Evolutionary conservation across 441 rosid genomes (phyloP).

Genomic region (Corymbia citriodora): DNA sequence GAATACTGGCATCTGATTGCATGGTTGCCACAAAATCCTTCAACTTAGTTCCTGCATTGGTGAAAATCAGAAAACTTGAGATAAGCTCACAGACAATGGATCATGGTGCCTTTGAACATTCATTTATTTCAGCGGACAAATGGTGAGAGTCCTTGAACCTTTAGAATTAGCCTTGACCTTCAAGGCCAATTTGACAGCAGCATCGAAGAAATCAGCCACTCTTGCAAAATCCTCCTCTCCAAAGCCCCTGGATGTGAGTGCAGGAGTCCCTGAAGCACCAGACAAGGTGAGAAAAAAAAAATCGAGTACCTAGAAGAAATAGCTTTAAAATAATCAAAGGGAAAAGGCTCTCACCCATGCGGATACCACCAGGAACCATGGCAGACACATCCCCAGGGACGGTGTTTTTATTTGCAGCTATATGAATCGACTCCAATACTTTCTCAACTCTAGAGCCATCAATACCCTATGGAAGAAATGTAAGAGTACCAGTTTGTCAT

Average conservation of each 20-base stretch:
- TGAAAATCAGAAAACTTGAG: constrained; percentile 5
- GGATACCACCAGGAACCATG: constrained; percentile 99
- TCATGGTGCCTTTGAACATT: not conserved
- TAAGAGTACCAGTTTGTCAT: not conserved
- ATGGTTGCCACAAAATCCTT: constrained; percentile 79
- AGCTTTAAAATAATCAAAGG: not conserved
- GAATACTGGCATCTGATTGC: constrained; percentile 43
- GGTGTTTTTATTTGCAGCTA: constrained; percentile 95
- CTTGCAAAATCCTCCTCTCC: constrained; percentile 77
- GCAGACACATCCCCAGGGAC: constrained; percentile 99
- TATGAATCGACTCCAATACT: constrained; percentile 80
- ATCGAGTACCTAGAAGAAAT: not conserved
- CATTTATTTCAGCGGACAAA: not conserved
- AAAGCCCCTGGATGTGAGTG: constrained; percentile 94
- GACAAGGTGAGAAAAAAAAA: not conserved
- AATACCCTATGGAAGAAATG: constrained; percentile 52
- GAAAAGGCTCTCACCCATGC: constrained; percentile 67
- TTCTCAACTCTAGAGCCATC: constrained; percentile 99
- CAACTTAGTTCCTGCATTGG: constrained; percentile 58
- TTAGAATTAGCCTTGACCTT: constrained; percentile 68
- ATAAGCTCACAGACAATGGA: not conserved
- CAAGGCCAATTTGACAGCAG: constrained; percentile 74
- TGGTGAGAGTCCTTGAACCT: constrained; percentile 28
- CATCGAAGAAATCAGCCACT: constrained; percentile 88
- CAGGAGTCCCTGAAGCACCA: constrained; percentile 79